Evolutionary conservation across 169 alveolate species (phyloP).

Genomic region (Cyclospora cayetanensis): DNA sequence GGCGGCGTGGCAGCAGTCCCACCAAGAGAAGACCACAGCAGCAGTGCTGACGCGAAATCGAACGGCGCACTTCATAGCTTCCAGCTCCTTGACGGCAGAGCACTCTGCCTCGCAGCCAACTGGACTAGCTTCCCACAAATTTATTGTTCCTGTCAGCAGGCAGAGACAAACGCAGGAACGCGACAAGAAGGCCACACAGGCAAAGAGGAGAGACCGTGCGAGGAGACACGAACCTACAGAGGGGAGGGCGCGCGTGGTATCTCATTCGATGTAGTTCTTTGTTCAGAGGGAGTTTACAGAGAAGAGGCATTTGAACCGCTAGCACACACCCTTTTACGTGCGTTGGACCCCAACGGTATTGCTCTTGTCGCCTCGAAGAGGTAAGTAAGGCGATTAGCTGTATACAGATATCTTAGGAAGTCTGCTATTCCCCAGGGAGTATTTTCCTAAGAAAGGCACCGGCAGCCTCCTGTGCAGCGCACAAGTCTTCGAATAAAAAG

Average conservation of each 20-base stretch:
- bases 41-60: too few relatives aligned
- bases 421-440: too few relatives aligned
- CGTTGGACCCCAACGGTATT: neutral
- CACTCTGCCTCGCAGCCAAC: constrained; percentile 28
- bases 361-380: constrained; percentile 57
- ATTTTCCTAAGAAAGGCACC: too few relatives aligned
- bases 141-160: constrained; percentile 4
- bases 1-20: too few relatives aligned
- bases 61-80: too few relatives aligned
- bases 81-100: constrained; percentile 26
- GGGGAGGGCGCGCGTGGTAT: neutral
- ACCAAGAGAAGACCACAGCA: too few relatives aligned
- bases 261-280: neutral
- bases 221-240: neutral
- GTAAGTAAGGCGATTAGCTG: neutral
- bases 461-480: too few relatives aligned
- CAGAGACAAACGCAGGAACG: neutral
- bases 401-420: too few relatives aligned
- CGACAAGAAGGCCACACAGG: neutral
- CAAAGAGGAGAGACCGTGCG: neutral
- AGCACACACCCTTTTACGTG: neutral
- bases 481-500: too few relatives aligned
- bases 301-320: constrained; percentile 41
- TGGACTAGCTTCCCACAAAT: constrained; percentile 1
- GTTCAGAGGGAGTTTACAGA: constrained; percentile 56